These are phyloP conservation scores for Helminthosporium solani DNA, from an alignment of 2,329 filamentous ascomycete genomes.

Conservation along the genomic window DNA sequence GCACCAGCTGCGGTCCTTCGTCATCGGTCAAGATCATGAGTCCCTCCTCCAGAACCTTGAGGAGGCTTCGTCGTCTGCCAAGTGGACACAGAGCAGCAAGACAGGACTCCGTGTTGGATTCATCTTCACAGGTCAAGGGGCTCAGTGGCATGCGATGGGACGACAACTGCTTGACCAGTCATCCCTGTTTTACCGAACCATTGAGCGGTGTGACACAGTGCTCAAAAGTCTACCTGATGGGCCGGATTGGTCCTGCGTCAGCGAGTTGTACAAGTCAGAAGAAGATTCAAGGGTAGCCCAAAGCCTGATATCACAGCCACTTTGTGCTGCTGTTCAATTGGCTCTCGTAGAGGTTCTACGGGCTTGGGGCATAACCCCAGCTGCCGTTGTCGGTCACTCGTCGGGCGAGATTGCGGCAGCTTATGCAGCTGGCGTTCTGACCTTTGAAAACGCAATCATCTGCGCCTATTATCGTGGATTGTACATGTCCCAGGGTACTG, in stretches of 20 bases:
- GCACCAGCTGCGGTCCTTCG: neutral
- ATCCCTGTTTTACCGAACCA: conserved; percentile 5
- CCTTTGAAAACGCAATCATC: conserved; percentile 4
- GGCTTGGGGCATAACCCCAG: conserved; percentile 9
- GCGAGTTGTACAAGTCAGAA: too few relatives aligned
- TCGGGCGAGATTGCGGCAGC: conserved; percentile 37
- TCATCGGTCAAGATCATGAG: neutral
- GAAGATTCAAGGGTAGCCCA: neutral
- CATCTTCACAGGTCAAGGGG: conserved; percentile 31
- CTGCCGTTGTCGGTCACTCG: conserved; percentile 30
- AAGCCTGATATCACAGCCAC: conserved; percentile 13
- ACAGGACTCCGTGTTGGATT: conserved; percentile 11
- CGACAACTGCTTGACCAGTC: conserved; percentile 13
- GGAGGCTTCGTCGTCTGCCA: neutral
- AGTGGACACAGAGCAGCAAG: too few relatives aligned
- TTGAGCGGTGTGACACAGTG: conserved; percentile 1
- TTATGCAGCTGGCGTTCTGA: conserved; percentile 15
- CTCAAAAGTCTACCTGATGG: conserved; percentile 1
- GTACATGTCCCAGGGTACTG: neutral
- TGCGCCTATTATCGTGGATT: conserved; percentile 9
- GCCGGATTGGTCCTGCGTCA: too few relatives aligned
- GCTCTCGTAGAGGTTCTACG: conserved; percentile 24
- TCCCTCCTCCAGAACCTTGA: neutral
- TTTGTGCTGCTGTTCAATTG: conserved; percentile 23
- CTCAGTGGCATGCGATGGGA: conserved; percentile 23